Conservation (phyloP, 768 basidiomycete genomes). For the Leccinum imitatum region DNA sequence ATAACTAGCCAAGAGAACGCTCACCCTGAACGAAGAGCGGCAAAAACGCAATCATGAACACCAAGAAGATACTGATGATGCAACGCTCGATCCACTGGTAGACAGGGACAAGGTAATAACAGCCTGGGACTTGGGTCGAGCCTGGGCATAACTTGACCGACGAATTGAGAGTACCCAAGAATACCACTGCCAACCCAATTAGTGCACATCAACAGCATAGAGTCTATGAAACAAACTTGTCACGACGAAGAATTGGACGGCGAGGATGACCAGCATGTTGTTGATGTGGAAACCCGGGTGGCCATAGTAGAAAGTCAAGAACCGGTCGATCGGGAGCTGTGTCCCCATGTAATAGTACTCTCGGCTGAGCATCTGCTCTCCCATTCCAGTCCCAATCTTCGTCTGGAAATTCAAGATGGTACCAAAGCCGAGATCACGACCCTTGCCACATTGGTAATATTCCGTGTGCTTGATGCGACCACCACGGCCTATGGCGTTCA, state of each 20-base stretch:
- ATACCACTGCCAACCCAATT: slow-evolving; percentile 65
- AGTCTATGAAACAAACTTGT: slow-evolving; percentile 58
- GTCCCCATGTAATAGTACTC: slow-evolving; percentile 99
- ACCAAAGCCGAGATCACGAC: slow-evolving; percentile 97
- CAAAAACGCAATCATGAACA: slow-evolving; percentile 96
- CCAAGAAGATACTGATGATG: slow-evolving; percentile 97
- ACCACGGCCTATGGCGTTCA: slow-evolving; percentile 96
- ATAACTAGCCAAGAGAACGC: slow-evolving; percentile 14
- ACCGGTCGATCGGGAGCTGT: slow-evolving; percentile 95
- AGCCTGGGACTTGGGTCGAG: slow-evolving; percentile 68
- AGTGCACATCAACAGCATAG: slow-evolving; percentile 12
- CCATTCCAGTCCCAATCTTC: slow-evolving; percentile 99
- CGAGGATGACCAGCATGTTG: slow-evolving; percentile 97
- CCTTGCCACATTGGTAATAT: slow-evolving; percentile 99
- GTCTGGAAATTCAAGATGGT: slow-evolving; percentile 99
- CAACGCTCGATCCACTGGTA: slow-evolving; percentile 95
- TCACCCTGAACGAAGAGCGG: slow-evolving; percentile 93
- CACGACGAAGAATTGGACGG: slow-evolving; percentile 93
- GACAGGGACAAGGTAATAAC: slow-evolving; percentile 92
- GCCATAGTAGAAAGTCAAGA: slow-evolving; percentile 99
- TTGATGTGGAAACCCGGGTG: slow-evolving; percentile 99
- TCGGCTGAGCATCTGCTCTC: slow-evolving; percentile 98
- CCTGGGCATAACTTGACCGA: slow-evolving; percentile 80
- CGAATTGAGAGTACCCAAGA: slow-evolving; percentile 89
- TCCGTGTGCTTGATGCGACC: slow-evolving; percentile 99